A percentile compares a stretch with the other conserved stretches of the same genome.
Evolutionary conservation across 2,329 filamentous ascomycete genomes (phyloP).

Genomic region (Monilinia polystroma): DNA sequence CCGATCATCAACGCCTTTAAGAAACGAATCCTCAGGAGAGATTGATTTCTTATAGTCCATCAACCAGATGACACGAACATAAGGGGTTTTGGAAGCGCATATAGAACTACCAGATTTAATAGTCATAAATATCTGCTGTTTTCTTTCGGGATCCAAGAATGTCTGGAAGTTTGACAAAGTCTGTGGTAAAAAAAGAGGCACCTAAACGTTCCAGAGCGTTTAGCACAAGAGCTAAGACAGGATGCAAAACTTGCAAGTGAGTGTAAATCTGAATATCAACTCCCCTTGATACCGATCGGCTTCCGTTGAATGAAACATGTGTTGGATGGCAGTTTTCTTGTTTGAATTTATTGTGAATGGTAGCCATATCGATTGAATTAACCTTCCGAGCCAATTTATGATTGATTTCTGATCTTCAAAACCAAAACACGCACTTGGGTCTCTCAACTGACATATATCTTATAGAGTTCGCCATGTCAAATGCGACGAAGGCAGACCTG

Average conservation of each 20-base stretch:
- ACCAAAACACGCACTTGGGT: not conserved
- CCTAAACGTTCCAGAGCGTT: constrained; percentile 22
- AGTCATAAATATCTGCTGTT: not conserved
- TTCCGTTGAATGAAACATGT: too few relatives aligned
- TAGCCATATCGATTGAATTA: not conserved
- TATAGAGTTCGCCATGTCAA: constrained; percentile 25
- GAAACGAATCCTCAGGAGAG: not conserved
- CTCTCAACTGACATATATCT: not conserved
- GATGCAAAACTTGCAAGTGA: constrained; percentile 28
- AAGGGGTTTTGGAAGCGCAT: not conserved
- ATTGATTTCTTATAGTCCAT: not conserved
- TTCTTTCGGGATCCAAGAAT: constrained; percentile 4
- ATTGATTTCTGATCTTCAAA: not conserved
- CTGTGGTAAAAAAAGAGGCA: constrained; percentile 1
- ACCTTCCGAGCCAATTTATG: not conserved
- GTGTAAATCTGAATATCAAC: not conserved
- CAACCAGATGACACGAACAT: not conserved
- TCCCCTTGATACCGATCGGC: not conserved
- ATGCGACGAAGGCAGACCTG: constrained; percentile 26
- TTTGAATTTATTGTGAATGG: not conserved
- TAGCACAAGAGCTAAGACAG: constrained; percentile 24
- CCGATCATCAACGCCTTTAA: not conserved
- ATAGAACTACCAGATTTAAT: not conserved
- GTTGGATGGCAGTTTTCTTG: not conserved
- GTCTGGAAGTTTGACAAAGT: not conserved